Base-by-base conservation (phyloP, 2,329 filamentous ascomycete genomes). In the Scytalidium sp. region DNA sequence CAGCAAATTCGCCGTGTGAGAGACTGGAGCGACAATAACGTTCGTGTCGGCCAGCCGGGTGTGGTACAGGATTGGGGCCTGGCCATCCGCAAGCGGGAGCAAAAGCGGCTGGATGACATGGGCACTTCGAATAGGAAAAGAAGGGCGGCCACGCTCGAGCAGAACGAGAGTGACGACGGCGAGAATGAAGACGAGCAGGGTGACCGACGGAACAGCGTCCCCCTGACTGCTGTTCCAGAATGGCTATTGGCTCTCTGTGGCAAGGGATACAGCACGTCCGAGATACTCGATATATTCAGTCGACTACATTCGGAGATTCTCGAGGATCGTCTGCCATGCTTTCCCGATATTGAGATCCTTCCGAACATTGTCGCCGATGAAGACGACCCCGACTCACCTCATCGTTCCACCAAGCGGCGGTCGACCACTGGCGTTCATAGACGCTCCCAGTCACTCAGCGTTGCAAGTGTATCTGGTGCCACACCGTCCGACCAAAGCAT, bases 1-100 rank as follows among this genome's bases (percentile, higher is more conserved):
- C 72, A 75, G 25, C 85, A 88, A 57, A 78, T 90, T 36, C 65
- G 73, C 9, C 75, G 80, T 1, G 78, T 91, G 43, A 75, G 85
- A 54, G 67, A 69, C 0, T 90, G 86, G 87, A 81, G 76, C 51
- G 70, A 78, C 25, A 60, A 68, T 3, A 82, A 84, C 51, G 58
- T 67, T 32, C 60, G 55, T 11, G 58, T 54, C 1, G 67, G 66
- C 1, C 52, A 60, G 17, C 58, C 67, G 2, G 76, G 75, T 0
- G 70, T 79, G 2, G 75, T 87, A 3, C 67, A 71, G 20, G 72
- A 74, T 56, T 90, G 86, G 80, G 75, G 79, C 1, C 67, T 90
- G 6, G 76, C 75, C 5, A 74, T 85, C 43, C 76, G 84, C 41
- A 85, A 85, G 67, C 79, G 85, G 13, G 84, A 88, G 62, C 74